phyloP scores from a whole-genome alignment of 1,284 basidiomycete species.

The Moniliella sp. region DNA sequence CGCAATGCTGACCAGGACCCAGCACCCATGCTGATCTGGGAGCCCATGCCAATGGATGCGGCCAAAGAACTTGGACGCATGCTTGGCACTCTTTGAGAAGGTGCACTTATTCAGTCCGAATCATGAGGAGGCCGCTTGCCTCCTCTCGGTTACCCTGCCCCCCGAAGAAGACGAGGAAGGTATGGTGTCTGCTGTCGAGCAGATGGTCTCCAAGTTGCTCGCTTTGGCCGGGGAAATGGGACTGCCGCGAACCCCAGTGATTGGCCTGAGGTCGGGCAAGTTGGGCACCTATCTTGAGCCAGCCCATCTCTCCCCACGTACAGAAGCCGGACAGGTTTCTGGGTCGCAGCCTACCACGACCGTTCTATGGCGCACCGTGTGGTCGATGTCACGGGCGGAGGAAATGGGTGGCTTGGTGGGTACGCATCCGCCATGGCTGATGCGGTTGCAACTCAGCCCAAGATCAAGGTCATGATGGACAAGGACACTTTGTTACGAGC shows the following conservation, averaged over 20 bases:
- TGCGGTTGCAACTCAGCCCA: too few species aligned
- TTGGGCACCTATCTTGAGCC: too few species aligned
- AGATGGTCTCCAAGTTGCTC: not conserved
- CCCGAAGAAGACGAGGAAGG: not conserved
- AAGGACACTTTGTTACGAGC: too few species aligned
- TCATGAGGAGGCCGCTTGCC: slow-evolving; percentile 36
- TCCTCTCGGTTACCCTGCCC: slow-evolving; percentile 15
- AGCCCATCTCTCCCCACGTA: slow-evolving; percentile 8
- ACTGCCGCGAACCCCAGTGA: slow-evolving; percentile 4
- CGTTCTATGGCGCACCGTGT: slow-evolving; percentile 3
- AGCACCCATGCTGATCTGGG: slow-evolving; percentile 51
- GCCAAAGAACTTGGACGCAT: too few species aligned
- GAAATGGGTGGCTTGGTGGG: slow-evolving; percentile 11
- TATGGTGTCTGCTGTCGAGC: not conserved
- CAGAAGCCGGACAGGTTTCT: slow-evolving; percentile 3
- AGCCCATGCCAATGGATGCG: slow-evolving; percentile 76
- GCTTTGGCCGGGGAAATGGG: not conserved
- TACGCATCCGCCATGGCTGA: not conserved
- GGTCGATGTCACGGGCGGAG: slow-evolving; percentile 15
- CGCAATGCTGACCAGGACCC: slow-evolving; percentile 37
- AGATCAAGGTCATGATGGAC: too few species aligned
- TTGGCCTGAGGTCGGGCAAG: slow-evolving; percentile 12
- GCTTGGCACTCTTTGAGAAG: not conserved
- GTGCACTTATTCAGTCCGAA: slow-evolving; percentile 28
- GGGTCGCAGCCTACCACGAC: slow-evolving; percentile 9